phyloP scores from a whole-genome alignment of 805 yeast species.

The Saturnispora sanitii region DNA sequence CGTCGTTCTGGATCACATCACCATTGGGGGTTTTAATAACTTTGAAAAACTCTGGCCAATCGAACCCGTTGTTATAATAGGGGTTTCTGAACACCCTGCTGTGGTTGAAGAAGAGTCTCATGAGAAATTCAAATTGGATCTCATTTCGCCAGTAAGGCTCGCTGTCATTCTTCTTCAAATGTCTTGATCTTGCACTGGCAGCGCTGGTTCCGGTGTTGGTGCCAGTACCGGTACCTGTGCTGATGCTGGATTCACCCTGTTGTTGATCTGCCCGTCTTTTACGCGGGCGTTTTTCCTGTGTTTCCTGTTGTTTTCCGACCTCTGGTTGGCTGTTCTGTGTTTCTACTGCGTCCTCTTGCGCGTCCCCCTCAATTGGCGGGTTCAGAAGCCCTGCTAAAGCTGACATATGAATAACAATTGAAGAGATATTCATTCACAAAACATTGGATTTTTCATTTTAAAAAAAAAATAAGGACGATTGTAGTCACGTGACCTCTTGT shows the following conservation, averaged over 20 bases:
- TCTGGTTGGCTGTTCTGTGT: background rate
- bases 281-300: background rate
- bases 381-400: background rate
- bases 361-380: background rate
- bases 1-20: slow-evolving; percentile 18
- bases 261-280: background rate
- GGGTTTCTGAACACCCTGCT: slow-evolving; percentile 60
- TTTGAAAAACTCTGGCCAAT: slow-evolving; percentile 28
- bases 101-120: slow-evolving; percentile 52
- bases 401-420: background rate
- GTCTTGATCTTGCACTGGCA: slow-evolving; percentile 33
- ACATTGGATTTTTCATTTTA: background rate
- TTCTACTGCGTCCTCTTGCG: background rate
- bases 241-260: too few species aligned
- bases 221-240: background rate
- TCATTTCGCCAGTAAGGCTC: slow-evolving; percentile 86
- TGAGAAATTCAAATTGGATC: slow-evolving; percentile 73
- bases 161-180: slow-evolving; percentile 82
- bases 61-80: slow-evolving; percentile 31
- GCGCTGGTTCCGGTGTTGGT: slow-evolving; percentile 20
- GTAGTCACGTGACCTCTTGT: background rate
- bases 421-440: background rate
- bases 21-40: slow-evolving; percentile 20
- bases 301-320: background rate
- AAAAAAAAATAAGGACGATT: background rate